Evolutionary conservation across 495 filamentous ascomycete genomes (phyloP), one percentile per base, ranked within the genome.

Genomic region (Penicillium samsonianum): DNA sequence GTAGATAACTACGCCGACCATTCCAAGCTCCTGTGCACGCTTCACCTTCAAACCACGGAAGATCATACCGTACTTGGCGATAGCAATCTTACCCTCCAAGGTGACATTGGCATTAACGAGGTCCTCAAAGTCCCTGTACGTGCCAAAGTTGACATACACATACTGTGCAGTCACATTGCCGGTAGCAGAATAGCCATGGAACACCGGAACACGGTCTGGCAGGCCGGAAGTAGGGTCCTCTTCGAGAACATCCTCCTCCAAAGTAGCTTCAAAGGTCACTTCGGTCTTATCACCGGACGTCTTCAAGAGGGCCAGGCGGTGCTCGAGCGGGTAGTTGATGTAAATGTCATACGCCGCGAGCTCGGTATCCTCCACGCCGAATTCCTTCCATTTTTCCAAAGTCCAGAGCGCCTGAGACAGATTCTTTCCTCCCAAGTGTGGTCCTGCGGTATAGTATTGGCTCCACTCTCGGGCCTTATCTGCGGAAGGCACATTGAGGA

Each of bases 1-100:
- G 71, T 92, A 98, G 6, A 96, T 80, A 42, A 98, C 73, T 20
- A 86, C 84, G 5, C 94, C 92, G 23, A 96, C 76, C 87, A 95
- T 94, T 26, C 94, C 95, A 35, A 94, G 80, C 58, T 98, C 92
- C 65, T 95, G 87, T 14, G 94, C 93, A 40, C 90, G 83, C 78
- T 96, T 96, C 50, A 97, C 84, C 71, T 97, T 98, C 58, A 97
- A 76, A 1, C 92, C 94, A 42, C 95, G 82, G 75, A 97, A 97
- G 51, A 92, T 86, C 16, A 79, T 74, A 7, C 94, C 92, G 70
- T 98, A 98, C 64, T 90, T 92, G 50, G 82, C 84, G 54, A 98
- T 79, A 10, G 90, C 91, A 58, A 96, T 90, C 69, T 96, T 96
- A 23, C 91, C 92, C 54, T 84, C 67, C 31, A 98, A 75, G 52